A percentile compares a stretch with the other conserved stretches of the same genome.
phyloP scores from a whole-genome alignment of 2,329 filamentous ascomycete genomes.

The Aspergillus japonicus region DNA sequence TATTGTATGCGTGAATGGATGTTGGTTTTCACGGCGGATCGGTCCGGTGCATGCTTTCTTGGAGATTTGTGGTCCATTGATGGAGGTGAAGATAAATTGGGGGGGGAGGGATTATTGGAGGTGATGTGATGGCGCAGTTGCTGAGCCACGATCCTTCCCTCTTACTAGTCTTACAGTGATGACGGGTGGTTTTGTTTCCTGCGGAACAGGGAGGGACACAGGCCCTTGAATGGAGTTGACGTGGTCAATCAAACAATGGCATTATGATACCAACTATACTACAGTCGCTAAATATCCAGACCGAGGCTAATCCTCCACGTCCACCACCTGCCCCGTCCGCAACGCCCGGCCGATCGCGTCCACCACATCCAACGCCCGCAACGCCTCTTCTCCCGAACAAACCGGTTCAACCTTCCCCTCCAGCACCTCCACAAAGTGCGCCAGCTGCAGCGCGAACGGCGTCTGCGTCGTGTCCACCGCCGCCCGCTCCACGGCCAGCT shows the following conservation, averaged over 20 bases:
- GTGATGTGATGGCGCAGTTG: not conserved
- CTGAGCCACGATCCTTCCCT: not conserved
- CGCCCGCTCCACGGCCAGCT: constrained; percentile 36
- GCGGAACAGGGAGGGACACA: no score
- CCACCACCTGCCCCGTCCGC: not conserved
- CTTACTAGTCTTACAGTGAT: no score
- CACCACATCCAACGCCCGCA: not conserved
- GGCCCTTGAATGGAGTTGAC: no score
- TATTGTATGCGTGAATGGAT: not conserved
- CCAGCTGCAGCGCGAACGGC: constrained; percentile 55
- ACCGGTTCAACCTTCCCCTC: constrained; percentile 22
- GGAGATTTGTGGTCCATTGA: no score
- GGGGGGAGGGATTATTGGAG: no score
- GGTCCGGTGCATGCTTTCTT: not conserved
- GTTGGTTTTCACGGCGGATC: not conserved
- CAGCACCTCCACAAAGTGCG: constrained; percentile 53
- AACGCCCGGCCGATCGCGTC: not conserved
- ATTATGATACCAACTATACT: not conserved
- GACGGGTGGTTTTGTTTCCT: no score
- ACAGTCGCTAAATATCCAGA: no score
- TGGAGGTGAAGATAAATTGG: no score
- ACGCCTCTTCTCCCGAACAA: not conserved
- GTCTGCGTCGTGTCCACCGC: constrained; percentile 27
- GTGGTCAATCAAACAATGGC: not conserved
- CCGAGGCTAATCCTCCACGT: not conserved